Base-by-base conservation (phyloP, 2,329 filamentous ascomycete genomes). In the Botrytis deweyae region DNA sequence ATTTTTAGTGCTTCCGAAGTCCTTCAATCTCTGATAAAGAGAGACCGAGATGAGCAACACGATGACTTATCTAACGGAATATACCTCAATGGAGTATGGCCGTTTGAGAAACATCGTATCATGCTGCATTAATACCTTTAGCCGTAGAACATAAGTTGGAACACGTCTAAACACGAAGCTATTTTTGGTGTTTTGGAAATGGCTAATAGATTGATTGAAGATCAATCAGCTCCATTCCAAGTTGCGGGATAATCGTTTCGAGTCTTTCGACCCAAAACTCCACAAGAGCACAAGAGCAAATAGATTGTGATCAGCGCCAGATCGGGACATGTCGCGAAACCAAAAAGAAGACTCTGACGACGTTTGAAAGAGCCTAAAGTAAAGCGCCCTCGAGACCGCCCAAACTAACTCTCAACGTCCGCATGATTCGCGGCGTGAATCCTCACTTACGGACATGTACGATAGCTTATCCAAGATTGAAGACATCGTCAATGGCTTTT, bases 21-120 rank as follows among this genome's bases (percentile, higher is more conserved):
- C 69, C 67, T 71, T 64, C 42, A 71, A 71, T 71, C 58, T 71
- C 69, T 71, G 58, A 46, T 71, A 71, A 64, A 42, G 20, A 63
- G 33, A 46, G 55, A 40, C 42, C 69, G 44, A 49, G 42, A 49
- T 64, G 59, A 71, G 33, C 40, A 71, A 64, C 36, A 67, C 65
- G 65, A 71, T 64, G 42, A 22, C 44, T 64, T 40, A 71, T 71
- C 33, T 29, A 49, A 40, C 33, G 38, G 29, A 46, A 52, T 72
- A 58, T 52, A 38, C 18, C 61, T 66, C n/a, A 16, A 64, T 52
- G 20, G 9, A 40, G 70, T 66, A 66, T 55, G 16, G 44, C 36
- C 70, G 40, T 18, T 22, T 12, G 25, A 7, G 36, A 46, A 49
- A 71, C 29, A 25, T 25, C 62, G 33, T 65, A 46, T 62, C 38